A percentile compares a stretch with the other conserved stretches of the same genome.
Conservation (phyloP, 495 filamentous ascomycete species). For the Terfezia claveryi region DNA sequence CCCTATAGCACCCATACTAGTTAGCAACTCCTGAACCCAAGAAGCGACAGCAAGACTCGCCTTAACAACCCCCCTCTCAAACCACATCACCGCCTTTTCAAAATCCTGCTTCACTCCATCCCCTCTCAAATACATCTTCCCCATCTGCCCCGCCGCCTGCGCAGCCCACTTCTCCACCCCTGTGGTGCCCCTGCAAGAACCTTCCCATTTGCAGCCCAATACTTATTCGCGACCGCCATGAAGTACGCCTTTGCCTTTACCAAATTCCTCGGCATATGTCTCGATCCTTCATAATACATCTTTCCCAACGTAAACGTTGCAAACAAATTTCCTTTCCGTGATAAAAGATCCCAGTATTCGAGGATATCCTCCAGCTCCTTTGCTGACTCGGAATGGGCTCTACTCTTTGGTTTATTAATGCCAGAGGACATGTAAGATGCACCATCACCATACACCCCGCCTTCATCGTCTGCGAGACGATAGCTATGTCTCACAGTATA, state of each 20-base stretch:
- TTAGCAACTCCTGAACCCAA: neutral
- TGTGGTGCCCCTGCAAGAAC: slow-evolving; percentile 21
- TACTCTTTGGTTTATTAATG: slow-evolving; percentile 44
- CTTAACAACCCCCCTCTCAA: slow-evolving; percentile 54
- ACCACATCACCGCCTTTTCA: slow-evolving; percentile 59
- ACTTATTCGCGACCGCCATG: slow-evolving; percentile 53
- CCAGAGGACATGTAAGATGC: slow-evolving; percentile 82
- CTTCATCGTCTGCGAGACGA: slow-evolving; percentile 65
- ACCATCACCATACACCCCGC: slow-evolving; percentile 86
- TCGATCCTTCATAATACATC: slow-evolving; percentile 75
- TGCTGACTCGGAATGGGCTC: slow-evolving; percentile 44
- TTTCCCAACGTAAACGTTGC: slow-evolving; percentile 68
- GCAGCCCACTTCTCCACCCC: slow-evolving; percentile 59
- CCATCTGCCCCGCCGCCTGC: slow-evolving; percentile 78
- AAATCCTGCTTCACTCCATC: slow-evolving; percentile 72
- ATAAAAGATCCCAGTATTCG: slow-evolving; percentile 86
- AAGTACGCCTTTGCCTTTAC: slow-evolving; percentile 63
- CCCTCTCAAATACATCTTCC: slow-evolving; percentile 78
- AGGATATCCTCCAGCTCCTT: slow-evolving; percentile 80
- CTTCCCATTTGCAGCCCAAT: slow-evolving; percentile 62
- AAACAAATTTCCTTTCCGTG: slow-evolving; percentile 77
- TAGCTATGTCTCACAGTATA: slow-evolving; percentile 52
- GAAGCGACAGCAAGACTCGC: neutral
- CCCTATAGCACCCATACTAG: slow-evolving; percentile 21
- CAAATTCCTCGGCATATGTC: slow-evolving; percentile 50